A percentile compares a stretch with the other conserved stretches of the same genome.
These are phyloP conservation scores for Fusarium succisae DNA, from an alignment of 2,329 filamentous ascomycete genomes.

Conservation along the genomic window DNA sequence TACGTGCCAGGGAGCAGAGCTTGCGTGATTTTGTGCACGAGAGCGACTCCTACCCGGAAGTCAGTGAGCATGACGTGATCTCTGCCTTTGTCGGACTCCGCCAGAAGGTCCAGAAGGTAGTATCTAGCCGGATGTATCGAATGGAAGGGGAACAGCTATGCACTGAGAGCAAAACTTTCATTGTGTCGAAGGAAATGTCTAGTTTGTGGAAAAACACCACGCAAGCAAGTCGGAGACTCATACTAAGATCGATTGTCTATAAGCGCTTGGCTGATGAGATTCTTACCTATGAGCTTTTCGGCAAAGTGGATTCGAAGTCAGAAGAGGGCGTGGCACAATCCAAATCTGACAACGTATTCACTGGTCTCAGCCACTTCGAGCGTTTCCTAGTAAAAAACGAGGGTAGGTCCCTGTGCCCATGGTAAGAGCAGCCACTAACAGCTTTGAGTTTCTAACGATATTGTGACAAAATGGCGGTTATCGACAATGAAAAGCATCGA, in stretches of 20 bases:
- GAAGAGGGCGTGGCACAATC: not conserved
- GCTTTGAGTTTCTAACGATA: not conserved
- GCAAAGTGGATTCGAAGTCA: not conserved
- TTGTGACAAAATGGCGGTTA: not conserved
- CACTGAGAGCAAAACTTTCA: not conserved
- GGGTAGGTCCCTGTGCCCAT: not conserved
- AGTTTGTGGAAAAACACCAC: not conserved
- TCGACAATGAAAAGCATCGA: not conserved
- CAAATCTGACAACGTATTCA: not conserved
- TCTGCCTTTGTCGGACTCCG: not conserved
- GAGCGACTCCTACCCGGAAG: not conserved
- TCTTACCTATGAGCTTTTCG: not conserved
- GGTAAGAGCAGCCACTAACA: not conserved
- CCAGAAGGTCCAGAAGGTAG: not conserved
- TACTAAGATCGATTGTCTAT: not conserved
- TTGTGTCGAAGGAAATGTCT: not conserved
- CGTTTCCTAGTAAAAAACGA: not conserved
- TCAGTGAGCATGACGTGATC: not conserved
- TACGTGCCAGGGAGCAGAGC: not conserved
- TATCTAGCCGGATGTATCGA: not conserved
- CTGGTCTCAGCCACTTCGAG: not conserved
- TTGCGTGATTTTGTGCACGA: not conserved
- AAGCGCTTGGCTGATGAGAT: not conserved
- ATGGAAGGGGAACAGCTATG: not conserved
- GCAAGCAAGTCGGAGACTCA: not conserved